Percentiles rank a stretch among this genome's conserved stretches.
Evolutionary conservation across 306 rosid genomes (phyloP).

Genomic region (Gastrolobium bilobum): DNA sequence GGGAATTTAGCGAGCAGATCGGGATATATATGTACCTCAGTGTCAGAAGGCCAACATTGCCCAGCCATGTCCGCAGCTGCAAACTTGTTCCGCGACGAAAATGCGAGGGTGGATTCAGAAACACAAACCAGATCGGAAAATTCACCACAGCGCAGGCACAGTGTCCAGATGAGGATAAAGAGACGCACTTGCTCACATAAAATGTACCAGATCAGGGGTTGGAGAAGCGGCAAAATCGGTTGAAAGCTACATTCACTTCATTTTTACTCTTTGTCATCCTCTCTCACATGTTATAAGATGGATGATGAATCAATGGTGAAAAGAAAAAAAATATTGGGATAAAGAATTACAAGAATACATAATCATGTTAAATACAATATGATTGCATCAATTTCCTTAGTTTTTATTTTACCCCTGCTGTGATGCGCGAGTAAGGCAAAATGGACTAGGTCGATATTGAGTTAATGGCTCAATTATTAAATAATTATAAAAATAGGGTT

Average conservation of each 20-base stretch:
- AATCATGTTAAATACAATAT: too few relatives aligned
- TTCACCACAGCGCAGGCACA: neutral
- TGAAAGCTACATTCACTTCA: neutral
- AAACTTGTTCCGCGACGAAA: neutral
- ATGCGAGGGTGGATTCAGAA: constrained; percentile 11
- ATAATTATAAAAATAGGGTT: too few relatives aligned
- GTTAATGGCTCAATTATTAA: too few relatives aligned
- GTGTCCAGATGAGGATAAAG: neutral
- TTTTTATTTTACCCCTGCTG: too few relatives aligned
- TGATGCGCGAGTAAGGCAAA: too few relatives aligned
- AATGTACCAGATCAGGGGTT: neutral
- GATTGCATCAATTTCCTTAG: too few relatives aligned
- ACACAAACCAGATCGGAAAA: constrained; percentile 30
- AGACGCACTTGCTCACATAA: neutral
- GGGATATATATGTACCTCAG: constrained; percentile 60
- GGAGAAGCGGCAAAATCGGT: constrained; percentile 47
- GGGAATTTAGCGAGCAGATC: constrained; percentile 12
- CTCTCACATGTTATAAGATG: too few relatives aligned
- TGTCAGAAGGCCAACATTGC: constrained; percentile 73
- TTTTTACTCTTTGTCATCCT: too few relatives aligned
- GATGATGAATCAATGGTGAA: too few relatives aligned
- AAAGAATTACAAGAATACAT: too few relatives aligned
- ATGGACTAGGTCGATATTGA: too few relatives aligned
- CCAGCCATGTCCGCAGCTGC: constrained; percentile 55
- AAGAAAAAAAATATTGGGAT: too few relatives aligned